phyloP scores from a whole-genome alignment of 169 alveolate genomes.

The Eimeria acervulina region DNA sequence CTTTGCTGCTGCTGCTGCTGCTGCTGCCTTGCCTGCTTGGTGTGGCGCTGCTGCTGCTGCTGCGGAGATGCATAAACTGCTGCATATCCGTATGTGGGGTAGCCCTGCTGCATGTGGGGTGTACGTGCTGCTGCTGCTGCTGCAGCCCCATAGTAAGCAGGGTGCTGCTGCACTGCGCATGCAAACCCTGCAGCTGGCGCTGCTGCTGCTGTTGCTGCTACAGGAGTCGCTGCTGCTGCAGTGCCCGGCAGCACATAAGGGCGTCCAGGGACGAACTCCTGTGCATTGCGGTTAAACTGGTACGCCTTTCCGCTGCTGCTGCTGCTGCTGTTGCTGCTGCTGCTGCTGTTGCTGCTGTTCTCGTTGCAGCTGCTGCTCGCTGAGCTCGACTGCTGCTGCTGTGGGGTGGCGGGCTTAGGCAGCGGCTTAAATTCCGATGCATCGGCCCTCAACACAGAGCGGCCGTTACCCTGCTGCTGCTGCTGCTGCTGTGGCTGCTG shows the following conservation, averaged over 20 bases:
- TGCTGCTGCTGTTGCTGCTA: constrained; percentile 9
- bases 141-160: constrained; percentile 42
- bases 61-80: constrained; percentile 30
- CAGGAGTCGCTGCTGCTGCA: constrained; percentile 71
- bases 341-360: constrained; percentile 14
- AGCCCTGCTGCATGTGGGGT: constrained; percentile 55
- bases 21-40: background rate
- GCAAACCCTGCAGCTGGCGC: constrained; percentile 44
- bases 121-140: constrained; percentile 70
- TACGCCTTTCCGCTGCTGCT: constrained; percentile 53
- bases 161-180: constrained; percentile 42
- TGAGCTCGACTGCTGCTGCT: background rate
- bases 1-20: constrained; percentile 67
- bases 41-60: constrained; percentile 69
- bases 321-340: constrained; percentile 69
- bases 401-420: constrained; percentile 46
- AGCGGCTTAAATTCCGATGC: constrained; percentile 37
- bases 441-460: constrained; percentile 28
- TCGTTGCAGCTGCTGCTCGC: constrained; percentile 39
- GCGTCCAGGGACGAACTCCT: constrained; percentile 81
- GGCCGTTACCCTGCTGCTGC: constrained; percentile 60
- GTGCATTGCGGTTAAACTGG: constrained; percentile 82
- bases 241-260: constrained; percentile 57
- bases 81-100: background rate
- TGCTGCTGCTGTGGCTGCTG: constrained; percentile 65